Evolutionary conservation across 2,329 filamentous ascomycete genomes (phyloP), one percentile per base, ranked within the genome.

Genomic region (Epichloe brachyelytri): DNA sequence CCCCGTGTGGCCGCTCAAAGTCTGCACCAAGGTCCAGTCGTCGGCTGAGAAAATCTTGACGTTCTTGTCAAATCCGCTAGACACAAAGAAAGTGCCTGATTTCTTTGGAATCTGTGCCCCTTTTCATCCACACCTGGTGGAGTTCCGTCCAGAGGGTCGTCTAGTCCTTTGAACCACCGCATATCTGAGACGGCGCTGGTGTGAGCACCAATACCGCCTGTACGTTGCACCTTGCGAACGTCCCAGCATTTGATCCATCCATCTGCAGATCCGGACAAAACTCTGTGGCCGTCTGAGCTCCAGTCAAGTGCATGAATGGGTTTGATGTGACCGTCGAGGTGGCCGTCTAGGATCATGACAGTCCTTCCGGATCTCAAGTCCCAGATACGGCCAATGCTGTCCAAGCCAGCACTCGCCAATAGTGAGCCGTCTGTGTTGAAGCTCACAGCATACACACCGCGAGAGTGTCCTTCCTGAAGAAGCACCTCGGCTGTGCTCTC

Each of bases 191-290:
- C 90, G 36, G 93, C 86, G 56, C 88, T 91, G 47, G 81, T 85
- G 66, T 98, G 93, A 6, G 93, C 91, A 46, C 91, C 93, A 45
- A 98, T 85, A 17, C 86, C 87, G 12, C 88, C 91, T 0, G 80
- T 84, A 56, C 83, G 83, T 59, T 86, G 80, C 46, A 97, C 90
- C 60, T 93, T 91, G 44, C 93, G 82, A 49, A 98, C 77, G 63
- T 98, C 93, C 93, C 93, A 98, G 69, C 91, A 96, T 68, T 96
- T 97, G 62, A 95, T 83, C 79, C 93, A 97, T 17, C 91, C 91
- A 63, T 98, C 93, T 2, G 84, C 88, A 14, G 89, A 94, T 1
- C 89, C 90, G 0, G 89, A 89, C n/a, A 97, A 73, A 8, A 97
- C 80, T n/a, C 93, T 82, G 65, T 95, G 84, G 5, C 91, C 89